Evolutionary conservation across 768 basidiomycete species (phyloP).

Genomic region (Amanita jacksonii): DNA sequence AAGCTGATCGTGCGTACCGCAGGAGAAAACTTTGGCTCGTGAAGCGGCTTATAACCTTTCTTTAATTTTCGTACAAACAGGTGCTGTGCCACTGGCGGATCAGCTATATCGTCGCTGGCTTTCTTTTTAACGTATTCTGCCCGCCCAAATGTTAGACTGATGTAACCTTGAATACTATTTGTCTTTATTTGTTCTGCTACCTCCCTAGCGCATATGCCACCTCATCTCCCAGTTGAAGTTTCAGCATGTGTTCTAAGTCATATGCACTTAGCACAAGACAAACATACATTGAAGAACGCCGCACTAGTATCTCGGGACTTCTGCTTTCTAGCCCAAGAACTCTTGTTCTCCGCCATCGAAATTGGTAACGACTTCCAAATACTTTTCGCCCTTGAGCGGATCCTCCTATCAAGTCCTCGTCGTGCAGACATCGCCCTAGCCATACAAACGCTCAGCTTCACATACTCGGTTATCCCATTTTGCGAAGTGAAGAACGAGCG

Average conservation of each 20-base stretch:
- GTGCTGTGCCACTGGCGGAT: conserved; percentile 62
- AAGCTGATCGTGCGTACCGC: conserved; percentile 3
- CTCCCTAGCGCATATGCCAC: no score
- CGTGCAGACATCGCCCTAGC: not conserved
- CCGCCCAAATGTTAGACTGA: no score
- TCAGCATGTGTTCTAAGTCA: no score
- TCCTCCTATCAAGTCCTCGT: not conserved
- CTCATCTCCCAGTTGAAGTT: no score
- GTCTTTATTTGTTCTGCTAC: not conserved
- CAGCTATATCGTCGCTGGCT: conserved; percentile 71
- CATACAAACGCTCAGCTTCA: not conserved
- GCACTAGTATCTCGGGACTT: not conserved
- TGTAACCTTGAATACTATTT: not conserved
- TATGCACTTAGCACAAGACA: no score
- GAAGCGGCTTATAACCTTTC: conserved; percentile 89
- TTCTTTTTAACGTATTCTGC: no score
- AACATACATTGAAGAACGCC: not conserved
- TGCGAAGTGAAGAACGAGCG: no score
- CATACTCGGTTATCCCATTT: no score
- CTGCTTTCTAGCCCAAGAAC: not conserved
- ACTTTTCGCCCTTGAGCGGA: not conserved
- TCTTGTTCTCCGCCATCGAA: not conserved
- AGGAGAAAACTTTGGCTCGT: conserved; percentile 45
- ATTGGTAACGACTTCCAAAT: not conserved
- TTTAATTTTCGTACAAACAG: conserved; percentile 71